Conservation (phyloP, 2,329 filamentous ascomycete genomes). For the Penicillium palitans region DNA sequence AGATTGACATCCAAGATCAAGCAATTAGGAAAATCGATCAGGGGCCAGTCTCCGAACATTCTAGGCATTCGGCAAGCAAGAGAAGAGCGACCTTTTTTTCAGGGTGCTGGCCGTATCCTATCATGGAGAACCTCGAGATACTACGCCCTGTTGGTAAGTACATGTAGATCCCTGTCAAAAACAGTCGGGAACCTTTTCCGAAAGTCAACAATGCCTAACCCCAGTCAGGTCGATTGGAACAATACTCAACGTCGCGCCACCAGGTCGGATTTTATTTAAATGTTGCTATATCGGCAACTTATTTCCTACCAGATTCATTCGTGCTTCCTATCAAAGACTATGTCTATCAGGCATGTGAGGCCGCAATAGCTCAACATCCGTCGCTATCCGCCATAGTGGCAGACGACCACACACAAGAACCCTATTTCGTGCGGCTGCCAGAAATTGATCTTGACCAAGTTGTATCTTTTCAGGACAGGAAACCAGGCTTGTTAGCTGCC, state of each 20-base stretch:
- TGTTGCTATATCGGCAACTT: slow-evolving; percentile 44
- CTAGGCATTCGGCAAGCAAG: background rate
- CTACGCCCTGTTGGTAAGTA: slow-evolving; percentile 35
- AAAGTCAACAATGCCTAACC: slow-evolving; percentile 6
- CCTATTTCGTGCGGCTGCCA: slow-evolving; percentile 49
- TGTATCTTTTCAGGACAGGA: slow-evolving; percentile 38
- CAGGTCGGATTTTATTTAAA: slow-evolving; percentile 48
- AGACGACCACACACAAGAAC: slow-evolving; percentile 41
- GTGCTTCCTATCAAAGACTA: slow-evolving; percentile 30
- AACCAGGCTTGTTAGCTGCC: slow-evolving; percentile 8
- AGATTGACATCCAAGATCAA: background rate
- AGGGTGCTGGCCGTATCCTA: slow-evolving; percentile 25
- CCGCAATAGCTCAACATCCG: slow-evolving; percentile 44
- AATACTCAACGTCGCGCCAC: slow-evolving; percentile 47
- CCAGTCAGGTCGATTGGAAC: slow-evolving; percentile 45
- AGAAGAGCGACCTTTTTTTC: too few relatives aligned
- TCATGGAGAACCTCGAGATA: slow-evolving; percentile 52
- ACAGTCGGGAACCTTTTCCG: background rate
- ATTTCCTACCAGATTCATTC: slow-evolving; percentile 32
- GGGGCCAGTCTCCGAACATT: background rate
- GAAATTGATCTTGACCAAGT: slow-evolving; percentile 43
- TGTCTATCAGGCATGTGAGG: slow-evolving; percentile 40
- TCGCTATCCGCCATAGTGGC: slow-evolving; percentile 47
- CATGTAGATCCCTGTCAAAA: slow-evolving; percentile 12
- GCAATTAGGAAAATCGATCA: background rate